Evolutionary conservation across 164 flowering plant species (phyloP).

Genomic region (Sextonia rubra): DNA sequence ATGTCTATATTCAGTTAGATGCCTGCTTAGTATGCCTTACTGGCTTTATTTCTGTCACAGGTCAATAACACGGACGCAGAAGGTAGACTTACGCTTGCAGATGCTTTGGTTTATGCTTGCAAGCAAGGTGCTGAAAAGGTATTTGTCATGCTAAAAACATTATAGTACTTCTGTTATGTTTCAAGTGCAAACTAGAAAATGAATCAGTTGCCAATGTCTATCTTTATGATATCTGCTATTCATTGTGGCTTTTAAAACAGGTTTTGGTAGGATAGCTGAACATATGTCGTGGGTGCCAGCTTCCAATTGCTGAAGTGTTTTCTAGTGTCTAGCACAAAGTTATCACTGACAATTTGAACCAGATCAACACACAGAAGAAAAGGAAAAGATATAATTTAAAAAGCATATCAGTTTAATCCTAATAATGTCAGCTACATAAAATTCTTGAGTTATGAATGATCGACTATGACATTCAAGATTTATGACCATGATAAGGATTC

Average conservation of each 20-base stretch:
- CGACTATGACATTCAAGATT: not conserved
- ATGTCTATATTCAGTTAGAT: not conserved
- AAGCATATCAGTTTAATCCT: no score
- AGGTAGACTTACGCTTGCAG: slow-evolving; percentile 96
- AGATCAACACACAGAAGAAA: no score
- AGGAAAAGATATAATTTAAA: no score
- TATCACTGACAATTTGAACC: no score
- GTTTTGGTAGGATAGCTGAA: not conserved
- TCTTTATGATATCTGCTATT: not conserved
- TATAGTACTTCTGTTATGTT: not conserved
- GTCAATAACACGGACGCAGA: slow-evolving; percentile 98
- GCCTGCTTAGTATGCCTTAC: not conserved
- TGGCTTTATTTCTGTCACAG: slow-evolving; percentile 27
- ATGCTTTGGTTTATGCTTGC: slow-evolving; percentile 95
- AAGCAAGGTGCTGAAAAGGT: slow-evolving; percentile 97
- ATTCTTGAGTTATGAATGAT: no score
- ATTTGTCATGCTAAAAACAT: slow-evolving; percentile 9
- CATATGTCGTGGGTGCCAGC: no score
- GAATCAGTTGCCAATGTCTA: not conserved
- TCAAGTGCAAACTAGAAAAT: not conserved
- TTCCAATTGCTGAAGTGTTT: no score
- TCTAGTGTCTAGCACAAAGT: no score
- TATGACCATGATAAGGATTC: not conserved
- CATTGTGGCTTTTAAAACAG: not conserved
- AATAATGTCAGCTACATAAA: no score